Base-by-base conservation (phyloP, 2,329 filamentous ascomycete species). In the Fusarium musae region DNA sequence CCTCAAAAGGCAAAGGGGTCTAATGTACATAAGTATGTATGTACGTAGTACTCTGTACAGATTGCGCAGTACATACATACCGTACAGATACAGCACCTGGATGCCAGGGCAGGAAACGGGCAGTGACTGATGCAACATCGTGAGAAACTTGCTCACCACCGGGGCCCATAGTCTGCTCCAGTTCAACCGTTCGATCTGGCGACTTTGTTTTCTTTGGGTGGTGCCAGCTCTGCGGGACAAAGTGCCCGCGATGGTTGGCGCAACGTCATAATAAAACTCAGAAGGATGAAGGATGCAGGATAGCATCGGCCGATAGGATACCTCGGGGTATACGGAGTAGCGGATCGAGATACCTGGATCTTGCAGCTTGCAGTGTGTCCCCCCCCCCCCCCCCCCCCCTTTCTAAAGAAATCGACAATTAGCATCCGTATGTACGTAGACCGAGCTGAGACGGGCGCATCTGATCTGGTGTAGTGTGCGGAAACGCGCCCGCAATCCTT, bases 161-260 rank as follows among this genome's bases (percentile, higher is more conserved):
- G 26, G 36, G 58, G 57, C 32, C 57, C 57, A 68, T 66, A 53
- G 65, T 50, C 73, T 63, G 47, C 68, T 53, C 73, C 63, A 75
- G 60, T 74, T 65, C 66, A 69, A 74, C 58, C 69, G 63, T 75
- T 72, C 74, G 64, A 75, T 75, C 60, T 72, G 59, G 66, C 36
- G n/a, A 19, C 28, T 26, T n/a, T 34, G 16, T 32, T 74, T 72
- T 67, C 62, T 72, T 74, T 68, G 74, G 72, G 67, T 72, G 70
- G 67, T 72, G 60, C 67, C 60, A 73, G 52, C 40, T 40, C 49
- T 49, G 65, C 56, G 42, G 66, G 36, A 56, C 63, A 67, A 34
- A 47, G 32, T 54, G 53, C 43, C 44, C 36, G 52, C 52, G 37
- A 39, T 42, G 59, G 49, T 46, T 59, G 37, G 47, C 47, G 50